Base-by-base conservation (phyloP, 2,329 filamentous ascomycete species). In the Cucurbitaria berberidis region DNA sequence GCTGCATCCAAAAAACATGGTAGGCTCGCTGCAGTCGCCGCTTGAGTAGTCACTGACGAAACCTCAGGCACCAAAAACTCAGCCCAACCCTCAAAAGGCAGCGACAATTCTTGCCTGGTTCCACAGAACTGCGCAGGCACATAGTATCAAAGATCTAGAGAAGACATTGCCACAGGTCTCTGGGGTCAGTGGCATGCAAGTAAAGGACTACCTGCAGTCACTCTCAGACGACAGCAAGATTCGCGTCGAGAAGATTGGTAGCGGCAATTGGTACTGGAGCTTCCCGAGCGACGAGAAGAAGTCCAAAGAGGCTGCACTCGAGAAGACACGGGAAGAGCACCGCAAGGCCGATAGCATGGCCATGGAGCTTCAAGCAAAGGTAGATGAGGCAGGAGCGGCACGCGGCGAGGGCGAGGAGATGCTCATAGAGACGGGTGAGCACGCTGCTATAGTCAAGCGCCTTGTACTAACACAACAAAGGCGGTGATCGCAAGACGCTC, bases 221-320 rank as follows among this genome's bases (percentile, higher is more conserved):
- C 79, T 89, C 18, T 76, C 78, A 8, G 85, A 88, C 63, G 87
- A 89, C 51, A 79, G 78, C 63, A 80, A 82, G 62, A 82, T 89
- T 55, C 81, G 81, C 16, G 82, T 87, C 24, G 86, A 89, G 75
- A 89, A 89, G 72, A 89, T 89, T 63, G 87, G 86, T 38, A 86
- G 81, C 58, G 86, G 85, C 24, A 89, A 89, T 69, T 89, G 86
- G 86, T 89, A 89, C 74, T 89, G 87, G 87, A 82, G 80, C 58
- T 89, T 89, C 68, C 78, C 74, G 16, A 84, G 80, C 24, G 84
- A 88, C 47, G 83, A 83, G 64, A 81, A 78, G 66, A 81, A 79
- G 42, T 69, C 73, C 16, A 77, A 75, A 50, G 75, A 83, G 51
- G 59, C 55, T 36, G 64, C 67, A 7, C 67, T 80, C 22, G 67